Conservation (phyloP, 139 green algal genomes). For the Volvox africanus region DNA sequence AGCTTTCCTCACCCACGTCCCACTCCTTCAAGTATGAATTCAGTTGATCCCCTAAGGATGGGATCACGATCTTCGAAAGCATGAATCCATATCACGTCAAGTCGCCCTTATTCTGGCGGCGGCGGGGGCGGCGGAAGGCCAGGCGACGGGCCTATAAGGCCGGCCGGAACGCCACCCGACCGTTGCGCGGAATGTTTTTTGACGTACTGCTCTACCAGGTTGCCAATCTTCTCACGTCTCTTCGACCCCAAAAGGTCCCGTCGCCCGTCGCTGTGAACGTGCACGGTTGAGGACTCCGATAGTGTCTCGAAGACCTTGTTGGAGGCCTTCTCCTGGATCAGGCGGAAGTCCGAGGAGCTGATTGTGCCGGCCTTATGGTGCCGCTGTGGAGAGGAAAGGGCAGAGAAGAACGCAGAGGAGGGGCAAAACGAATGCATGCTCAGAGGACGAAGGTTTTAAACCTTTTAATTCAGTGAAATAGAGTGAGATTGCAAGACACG, state of each 20-base stretch:
- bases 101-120: neutral
- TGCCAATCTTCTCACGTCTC: conserved; percentile 26
- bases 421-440: neutral
- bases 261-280: conserved; percentile 4
- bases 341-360: conserved; percentile 4
- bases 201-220: conserved; percentile 45
- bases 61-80: too few relatives aligned
- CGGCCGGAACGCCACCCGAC: neutral
- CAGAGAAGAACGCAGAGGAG: neutral
- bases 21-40: too few relatives aligned
- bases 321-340: conserved; percentile 40
- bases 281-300: neutral
- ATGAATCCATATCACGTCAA: too few relatives aligned
- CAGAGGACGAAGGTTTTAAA: too few relatives aligned
- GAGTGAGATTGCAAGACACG: too few relatives aligned
- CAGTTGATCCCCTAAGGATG: too few relatives aligned
- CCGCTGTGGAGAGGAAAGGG: neutral
- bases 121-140: neutral
- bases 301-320: conserved; percentile 38
- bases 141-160: neutral
- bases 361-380: conserved; percentile 35
- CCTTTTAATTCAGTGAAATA: too few relatives aligned
- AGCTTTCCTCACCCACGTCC: too few relatives aligned
- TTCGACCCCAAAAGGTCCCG: conserved; percentile 27
- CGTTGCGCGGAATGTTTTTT: conserved; percentile 6